Percentiles rank a stretch among this genome's conserved stretches.
Evolutionary conservation across 179 eudicot species (phyloP).

Genomic region (Beta lomatogona): DNA sequence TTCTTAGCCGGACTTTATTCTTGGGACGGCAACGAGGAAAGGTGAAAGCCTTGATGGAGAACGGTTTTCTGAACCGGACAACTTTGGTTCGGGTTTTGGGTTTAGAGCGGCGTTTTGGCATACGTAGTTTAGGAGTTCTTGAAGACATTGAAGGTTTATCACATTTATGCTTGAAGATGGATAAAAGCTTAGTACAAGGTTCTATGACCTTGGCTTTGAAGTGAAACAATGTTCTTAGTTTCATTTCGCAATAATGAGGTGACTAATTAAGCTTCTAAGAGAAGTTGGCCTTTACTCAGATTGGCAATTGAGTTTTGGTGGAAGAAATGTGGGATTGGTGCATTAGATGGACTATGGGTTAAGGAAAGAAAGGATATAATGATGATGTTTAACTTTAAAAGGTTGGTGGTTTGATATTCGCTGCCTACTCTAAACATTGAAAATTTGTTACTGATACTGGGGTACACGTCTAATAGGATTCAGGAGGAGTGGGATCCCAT

Average conservation of each 20-base stretch:
- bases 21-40: conserved; percentile 37
- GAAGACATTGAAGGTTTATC: conserved; percentile 36
- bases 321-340: conserved; percentile 15
- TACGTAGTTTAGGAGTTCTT: conserved; percentile 22
- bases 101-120: conserved; percentile 28
- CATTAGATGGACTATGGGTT: conserved; percentile 14
- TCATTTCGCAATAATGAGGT: conserved; percentile 30
- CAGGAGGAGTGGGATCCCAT: conserved; percentile 37
- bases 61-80: conserved; percentile 45
- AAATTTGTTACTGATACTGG: conserved; percentile 21
- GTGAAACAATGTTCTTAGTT: conserved; percentile 39
- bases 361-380: conserved; percentile 23
- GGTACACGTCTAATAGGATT: conserved; percentile 31
- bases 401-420: conserved; percentile 25
- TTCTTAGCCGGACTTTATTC: conserved; percentile 22
- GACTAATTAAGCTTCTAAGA: not conserved
- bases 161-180: conserved; percentile 42
- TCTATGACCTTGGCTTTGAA: conserved; percentile 61
- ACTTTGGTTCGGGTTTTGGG: conserved; percentile 36
- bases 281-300: not conserved
- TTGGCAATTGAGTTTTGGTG: not conserved
- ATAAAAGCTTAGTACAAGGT: conserved; percentile 52
- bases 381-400: conserved; percentile 11
- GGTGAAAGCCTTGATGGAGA: conserved; percentile 37
- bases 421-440: conserved; percentile 11